Conservation (phyloP, 768 basidiomycete species). For the Russula vinacea region DNA sequence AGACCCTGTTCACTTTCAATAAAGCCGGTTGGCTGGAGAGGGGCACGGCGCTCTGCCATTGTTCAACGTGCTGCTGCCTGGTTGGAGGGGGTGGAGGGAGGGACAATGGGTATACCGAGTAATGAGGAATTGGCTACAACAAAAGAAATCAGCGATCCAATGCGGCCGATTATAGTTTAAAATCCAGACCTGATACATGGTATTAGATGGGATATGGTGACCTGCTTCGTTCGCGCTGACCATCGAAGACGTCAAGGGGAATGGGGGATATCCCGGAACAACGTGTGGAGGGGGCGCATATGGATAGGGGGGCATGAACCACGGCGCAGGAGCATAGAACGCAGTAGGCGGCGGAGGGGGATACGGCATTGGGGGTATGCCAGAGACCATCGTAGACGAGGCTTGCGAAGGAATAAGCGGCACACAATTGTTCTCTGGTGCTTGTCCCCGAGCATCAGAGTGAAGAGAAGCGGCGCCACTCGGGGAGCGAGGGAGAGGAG, state of each 20-base stretch:
- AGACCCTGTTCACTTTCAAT: conserved; percentile 71
- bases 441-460: conserved; percentile 4
- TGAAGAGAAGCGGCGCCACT: conserved; percentile 9
- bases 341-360: conserved; percentile 16
- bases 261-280: conserved; percentile 46
- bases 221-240: conserved; percentile 15
- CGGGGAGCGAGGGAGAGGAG: conserved; percentile 2
- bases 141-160: conserved; percentile 6
- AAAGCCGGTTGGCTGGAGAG: conserved; percentile 63
- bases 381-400: conserved; percentile 10
- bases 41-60: conserved; percentile 37
- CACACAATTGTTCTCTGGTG: conserved; percentile 11
- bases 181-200: conserved; percentile 23
- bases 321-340: conserved; percentile 26
- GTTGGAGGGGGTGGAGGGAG: conserved; percentile 12
- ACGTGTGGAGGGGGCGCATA: conserved; percentile 39
- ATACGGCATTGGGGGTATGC: conserved; percentile 10
- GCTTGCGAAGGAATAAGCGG: conserved; percentile 11
- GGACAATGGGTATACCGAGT: conserved; percentile 18
- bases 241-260: conserved; percentile 9
- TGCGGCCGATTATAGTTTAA: background rate
- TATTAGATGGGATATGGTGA: conserved; percentile 5
- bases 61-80: conserved; percentile 18
- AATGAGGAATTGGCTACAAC: conserved; percentile 20
- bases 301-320: conserved; percentile 26